These are phyloP conservation scores for Pseudogymnoascus destructans DNA, from an alignment of 2,329 filamentous ascomycete genomes.

Conservation along the genomic window DNA sequence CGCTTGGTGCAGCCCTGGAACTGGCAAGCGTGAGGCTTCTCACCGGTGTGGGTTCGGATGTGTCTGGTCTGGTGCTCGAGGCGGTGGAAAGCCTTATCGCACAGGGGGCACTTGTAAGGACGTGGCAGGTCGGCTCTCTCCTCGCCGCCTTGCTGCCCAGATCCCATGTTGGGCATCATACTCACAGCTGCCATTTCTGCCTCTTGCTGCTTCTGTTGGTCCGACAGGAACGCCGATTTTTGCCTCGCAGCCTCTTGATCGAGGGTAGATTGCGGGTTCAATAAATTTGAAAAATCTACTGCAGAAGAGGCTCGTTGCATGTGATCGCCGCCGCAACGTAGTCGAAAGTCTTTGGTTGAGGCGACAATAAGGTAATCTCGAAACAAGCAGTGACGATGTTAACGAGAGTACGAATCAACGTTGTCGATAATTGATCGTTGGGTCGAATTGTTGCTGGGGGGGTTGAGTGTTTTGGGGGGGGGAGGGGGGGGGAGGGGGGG, in stretches of 20 bases:
- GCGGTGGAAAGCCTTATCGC: conserved; percentile 96
- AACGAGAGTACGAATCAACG: background rate
- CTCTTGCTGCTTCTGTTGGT: conserved; percentile 26
- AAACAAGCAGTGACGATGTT: background rate
- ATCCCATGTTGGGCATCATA: conserved; percentile 24
- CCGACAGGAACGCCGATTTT: conserved; percentile 22
- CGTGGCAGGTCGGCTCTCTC: conserved; percentile 62
- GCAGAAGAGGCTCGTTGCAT: conserved; percentile 65
- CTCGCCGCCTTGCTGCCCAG: conserved; percentile 21
- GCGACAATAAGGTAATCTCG: background rate
- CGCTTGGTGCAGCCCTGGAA: conserved; percentile 94
- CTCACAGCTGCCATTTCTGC: conserved; percentile 40
- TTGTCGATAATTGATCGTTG: background rate
- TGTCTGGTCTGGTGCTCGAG: conserved; percentile 89
- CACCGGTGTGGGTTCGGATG: conserved; percentile 92
- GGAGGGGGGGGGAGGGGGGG: too few relatives aligned
- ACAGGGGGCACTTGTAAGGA: conserved; percentile 96
- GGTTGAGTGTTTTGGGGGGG: too few relatives aligned
- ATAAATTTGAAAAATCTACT: conserved; percentile 63
- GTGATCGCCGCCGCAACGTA: conserved; percentile 36
- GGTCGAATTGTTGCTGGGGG: background rate
- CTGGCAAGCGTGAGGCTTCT: conserved; percentile 94
- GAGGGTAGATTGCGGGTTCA: conserved; percentile 44
- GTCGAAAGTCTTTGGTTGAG: background rate
- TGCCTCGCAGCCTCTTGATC: conserved; percentile 24